These are phyloP conservation scores for Exsudoporus frostii DNA, from an alignment of 768 basidiomycete genomes.

Conservation along the genomic window DNA sequence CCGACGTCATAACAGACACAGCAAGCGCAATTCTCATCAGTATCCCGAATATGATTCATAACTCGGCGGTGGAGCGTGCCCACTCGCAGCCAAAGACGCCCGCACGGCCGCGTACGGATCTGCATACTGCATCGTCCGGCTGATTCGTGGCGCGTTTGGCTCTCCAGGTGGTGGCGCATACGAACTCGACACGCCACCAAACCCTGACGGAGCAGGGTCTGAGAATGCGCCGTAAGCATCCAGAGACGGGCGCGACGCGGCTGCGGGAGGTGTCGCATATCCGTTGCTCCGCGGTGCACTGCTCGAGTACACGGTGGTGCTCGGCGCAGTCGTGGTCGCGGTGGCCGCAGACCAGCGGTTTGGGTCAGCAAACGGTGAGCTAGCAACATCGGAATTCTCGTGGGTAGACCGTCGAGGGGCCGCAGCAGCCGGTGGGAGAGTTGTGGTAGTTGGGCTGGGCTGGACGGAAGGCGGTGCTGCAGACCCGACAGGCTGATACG, in stretches of 20 bases:
- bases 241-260: conserved; percentile 60
- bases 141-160: conserved; percentile 49
- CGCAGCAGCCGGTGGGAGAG: conserved; percentile 4
- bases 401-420: conserved; percentile 25
- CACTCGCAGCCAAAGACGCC: conserved; percentile 44
- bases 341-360: conserved; percentile 44
- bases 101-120: conserved; percentile 85
- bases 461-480: conserved; percentile 31
- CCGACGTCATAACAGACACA: neutral
- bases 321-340: conserved; percentile 24
- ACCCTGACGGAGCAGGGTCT: conserved; percentile 80
- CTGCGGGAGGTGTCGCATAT: conserved; percentile 32
- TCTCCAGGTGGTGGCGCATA: conserved; percentile 33
- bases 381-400: conserved; percentile 19
- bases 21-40: conserved; percentile 29
- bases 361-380: conserved; percentile 50
- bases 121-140: conserved; percentile 92
- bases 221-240: conserved; percentile 91
- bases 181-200: conserved; percentile 42
- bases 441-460: conserved; percentile 20
- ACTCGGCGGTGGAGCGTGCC: conserved; percentile 41
- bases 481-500: conserved; percentile 46
- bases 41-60: conserved; percentile 56
- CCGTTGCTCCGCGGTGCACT: conserved; percentile 22
- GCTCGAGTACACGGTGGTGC: conserved; percentile 24